Evolutionary conservation across 768 basidiomycete genomes (phyloP).

Genomic region (Psilocybe azurescens): DNA sequence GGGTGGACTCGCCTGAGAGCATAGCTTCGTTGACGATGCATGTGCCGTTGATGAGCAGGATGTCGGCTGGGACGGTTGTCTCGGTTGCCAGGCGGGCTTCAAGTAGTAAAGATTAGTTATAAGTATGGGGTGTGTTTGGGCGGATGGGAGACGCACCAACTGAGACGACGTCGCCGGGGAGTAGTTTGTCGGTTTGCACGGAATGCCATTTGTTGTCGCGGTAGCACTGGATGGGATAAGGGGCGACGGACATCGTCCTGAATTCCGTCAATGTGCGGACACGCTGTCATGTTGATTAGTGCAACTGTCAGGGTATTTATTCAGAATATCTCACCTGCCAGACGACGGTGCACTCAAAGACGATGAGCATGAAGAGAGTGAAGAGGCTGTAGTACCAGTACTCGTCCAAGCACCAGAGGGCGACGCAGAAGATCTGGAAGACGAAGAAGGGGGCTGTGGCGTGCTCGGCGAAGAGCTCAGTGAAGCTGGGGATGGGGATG

Average conservation of each 20-base stretch:
- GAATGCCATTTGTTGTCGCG: slow-evolving; percentile 82
- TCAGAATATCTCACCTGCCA: slow-evolving; percentile 76
- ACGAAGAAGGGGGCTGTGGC: slow-evolving; percentile 99
- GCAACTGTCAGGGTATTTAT: not conserved
- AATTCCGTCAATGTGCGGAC: slow-evolving; percentile 93
- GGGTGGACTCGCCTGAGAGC: slow-evolving; percentile 98
- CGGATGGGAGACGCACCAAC: slow-evolving; percentile 49
- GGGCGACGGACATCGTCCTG: slow-evolving; percentile 93
- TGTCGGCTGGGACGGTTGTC: slow-evolving; percentile 90
- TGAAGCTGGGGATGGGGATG: slow-evolving; percentile 95
- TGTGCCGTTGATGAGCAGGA: slow-evolving; percentile 90
- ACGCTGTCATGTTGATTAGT: slow-evolving; percentile 56
- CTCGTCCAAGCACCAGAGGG: slow-evolving; percentile 96
- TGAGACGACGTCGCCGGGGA: slow-evolving; percentile 92
- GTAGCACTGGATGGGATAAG: slow-evolving; percentile 84
- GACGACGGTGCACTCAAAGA: slow-evolving; percentile 98
- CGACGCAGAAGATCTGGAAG: slow-evolving; percentile 98
- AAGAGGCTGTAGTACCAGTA: slow-evolving; percentile 99
- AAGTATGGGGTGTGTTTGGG: slow-evolving; percentile 3
- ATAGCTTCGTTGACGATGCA: slow-evolving; percentile 99
- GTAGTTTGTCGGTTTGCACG: slow-evolving; percentile 82
- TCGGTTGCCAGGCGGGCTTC: slow-evolving; percentile 75
- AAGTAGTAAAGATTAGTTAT: no score
- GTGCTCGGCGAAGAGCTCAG: slow-evolving; percentile 91
- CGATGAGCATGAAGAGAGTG: slow-evolving; percentile 97